Conservation (phyloP, 2,329 filamentous ascomycete genomes). For the Lasiodiplodia sp. region DNA sequence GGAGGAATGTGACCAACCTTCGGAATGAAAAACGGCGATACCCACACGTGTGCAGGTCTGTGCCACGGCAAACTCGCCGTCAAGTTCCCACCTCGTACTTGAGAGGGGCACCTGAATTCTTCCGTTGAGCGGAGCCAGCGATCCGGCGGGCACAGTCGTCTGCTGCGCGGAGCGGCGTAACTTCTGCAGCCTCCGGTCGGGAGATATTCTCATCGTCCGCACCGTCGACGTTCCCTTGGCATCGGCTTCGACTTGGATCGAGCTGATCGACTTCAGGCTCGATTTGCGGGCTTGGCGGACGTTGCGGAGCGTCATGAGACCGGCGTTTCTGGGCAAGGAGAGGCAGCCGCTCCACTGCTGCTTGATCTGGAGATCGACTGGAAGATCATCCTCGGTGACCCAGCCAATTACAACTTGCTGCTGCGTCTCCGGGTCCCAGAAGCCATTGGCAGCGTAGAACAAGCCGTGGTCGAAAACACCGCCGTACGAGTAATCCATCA, state of each 20-base stretch:
- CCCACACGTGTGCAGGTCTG: slow-evolving; percentile 34
- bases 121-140: slow-evolving; percentile 11
- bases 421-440: slow-evolving; percentile 53
- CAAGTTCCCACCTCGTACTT: slow-evolving; percentile 36
- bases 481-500: slow-evolving; percentile 48
- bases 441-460: slow-evolving; percentile 59
- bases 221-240: slow-evolving; percentile 46
- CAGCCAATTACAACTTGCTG: slow-evolving; percentile 57
- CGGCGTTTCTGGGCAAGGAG: slow-evolving; percentile 55
- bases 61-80: slow-evolving; percentile 35
- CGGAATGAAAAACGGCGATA: slow-evolving; percentile 36
- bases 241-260: slow-evolving; percentile 39
- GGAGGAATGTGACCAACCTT: slow-evolving; percentile 31
- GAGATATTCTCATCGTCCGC: slow-evolving; percentile 49
- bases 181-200: slow-evolving; percentile 11
- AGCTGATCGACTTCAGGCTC: slow-evolving; percentile 50
- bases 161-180: slow-evolving; percentile 40
- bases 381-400: slow-evolving; percentile 60
- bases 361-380: slow-evolving; percentile 50
- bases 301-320: slow-evolving; percentile 47
- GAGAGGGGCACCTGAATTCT: slow-evolving; percentile 19
- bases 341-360: slow-evolving; percentile 61
- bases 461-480: slow-evolving; percentile 59
- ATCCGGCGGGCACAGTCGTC: slow-evolving; percentile 19
- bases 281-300: slow-evolving; percentile 50